Evolutionary conservation across 371 early-diverging fungal species (phyloP).

Genomic region (Mortierella sp.): DNA sequence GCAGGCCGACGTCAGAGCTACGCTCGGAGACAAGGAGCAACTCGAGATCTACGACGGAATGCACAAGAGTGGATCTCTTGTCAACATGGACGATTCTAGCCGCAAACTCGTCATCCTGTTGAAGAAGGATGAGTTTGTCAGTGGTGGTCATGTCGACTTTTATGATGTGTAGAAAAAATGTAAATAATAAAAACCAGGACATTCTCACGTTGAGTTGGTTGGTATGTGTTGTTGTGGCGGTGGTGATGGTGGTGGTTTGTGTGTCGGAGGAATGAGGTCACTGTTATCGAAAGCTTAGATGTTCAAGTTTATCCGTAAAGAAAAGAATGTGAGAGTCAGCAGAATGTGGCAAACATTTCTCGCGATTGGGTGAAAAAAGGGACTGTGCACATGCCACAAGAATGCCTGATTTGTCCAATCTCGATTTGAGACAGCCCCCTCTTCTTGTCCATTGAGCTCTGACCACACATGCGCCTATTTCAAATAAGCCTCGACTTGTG

Average conservation of each 20-base stretch:
- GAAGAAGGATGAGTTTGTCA: constrained; percentile 64
- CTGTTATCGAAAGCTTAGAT: background rate
- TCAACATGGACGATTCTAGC: constrained; percentile 81
- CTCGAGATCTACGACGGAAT: constrained; percentile 70
- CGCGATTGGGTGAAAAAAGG: background rate
- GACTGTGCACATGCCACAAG: background rate
- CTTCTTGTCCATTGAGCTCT: background rate
- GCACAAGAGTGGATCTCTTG: constrained; percentile 80
- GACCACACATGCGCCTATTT: too few species aligned
- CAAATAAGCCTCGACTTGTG: background rate
- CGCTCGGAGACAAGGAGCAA: constrained; percentile 81
- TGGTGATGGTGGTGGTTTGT: too few species aligned
- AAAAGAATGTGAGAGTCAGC: background rate
- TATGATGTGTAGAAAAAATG: constrained; percentile 70
- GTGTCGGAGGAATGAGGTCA: background rate
- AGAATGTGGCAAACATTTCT: background rate
- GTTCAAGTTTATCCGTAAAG: background rate
- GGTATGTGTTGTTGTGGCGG: too few species aligned
- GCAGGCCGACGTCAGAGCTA: constrained; percentile 83
- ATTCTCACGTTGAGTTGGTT: too few species aligned
- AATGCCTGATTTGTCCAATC: constrained; percentile 1
- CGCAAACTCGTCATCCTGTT: constrained; percentile 63
- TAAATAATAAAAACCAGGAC: too few species aligned
- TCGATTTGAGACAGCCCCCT: background rate
- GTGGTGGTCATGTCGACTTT: constrained; percentile 88